Evolutionary conservation across 495 filamentous ascomycete species (phyloP).

Genomic region (Paragyromitra xinjiangensis): DNA sequence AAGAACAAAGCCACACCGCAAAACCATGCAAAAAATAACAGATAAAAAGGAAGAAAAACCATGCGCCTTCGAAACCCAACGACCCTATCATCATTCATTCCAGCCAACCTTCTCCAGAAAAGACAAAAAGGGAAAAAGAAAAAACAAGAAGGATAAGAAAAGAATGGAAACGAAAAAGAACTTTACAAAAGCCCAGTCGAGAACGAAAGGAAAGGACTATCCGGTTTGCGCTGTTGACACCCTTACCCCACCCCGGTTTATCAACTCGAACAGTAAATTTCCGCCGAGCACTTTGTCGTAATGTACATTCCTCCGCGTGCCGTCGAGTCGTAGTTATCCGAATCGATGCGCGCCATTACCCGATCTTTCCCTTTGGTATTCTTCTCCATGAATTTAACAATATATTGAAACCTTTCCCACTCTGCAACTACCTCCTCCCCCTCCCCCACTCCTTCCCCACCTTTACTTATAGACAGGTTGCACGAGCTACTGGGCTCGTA

Average conservation of each 20-base stretch:
- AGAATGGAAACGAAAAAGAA: constrained; percentile 53
- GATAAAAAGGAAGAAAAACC: constrained; percentile 49
- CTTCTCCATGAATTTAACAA: constrained; percentile 41
- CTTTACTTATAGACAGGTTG: constrained; percentile 14
- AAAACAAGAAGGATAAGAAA: constrained; percentile 34
- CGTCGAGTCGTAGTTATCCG: constrained; percentile 38
- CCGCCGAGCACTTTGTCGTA: constrained; percentile 51
- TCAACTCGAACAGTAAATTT: constrained; percentile 56
- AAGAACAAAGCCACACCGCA: constrained; percentile 53
- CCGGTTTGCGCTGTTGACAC: constrained; percentile 48
- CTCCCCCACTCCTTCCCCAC: not conserved
- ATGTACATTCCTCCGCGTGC: constrained; percentile 55
- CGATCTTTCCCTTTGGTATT: constrained; percentile 47
- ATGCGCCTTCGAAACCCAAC: constrained; percentile 58
- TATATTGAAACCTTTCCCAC: constrained; percentile 33
- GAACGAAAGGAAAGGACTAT: constrained; percentile 51
- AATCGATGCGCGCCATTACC: constrained; percentile 49
- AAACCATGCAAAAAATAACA: constrained; percentile 52
- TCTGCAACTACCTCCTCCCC: constrained; percentile 11
- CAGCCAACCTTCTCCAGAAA: constrained; percentile 48
- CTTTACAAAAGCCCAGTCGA: constrained; percentile 57
- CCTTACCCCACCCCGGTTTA: constrained; percentile 35
- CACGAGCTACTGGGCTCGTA: constrained; percentile 54
- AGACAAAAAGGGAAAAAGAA: constrained; percentile 39
- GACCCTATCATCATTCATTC: constrained; percentile 57